A percentile compares a stretch with the other conserved stretches of the same genome.
These are phyloP conservation scores for Cutaneotrichosporon mucoides DNA, from an alignment of 1,284 basidiomycete species.

Conservation along the genomic window DNA sequence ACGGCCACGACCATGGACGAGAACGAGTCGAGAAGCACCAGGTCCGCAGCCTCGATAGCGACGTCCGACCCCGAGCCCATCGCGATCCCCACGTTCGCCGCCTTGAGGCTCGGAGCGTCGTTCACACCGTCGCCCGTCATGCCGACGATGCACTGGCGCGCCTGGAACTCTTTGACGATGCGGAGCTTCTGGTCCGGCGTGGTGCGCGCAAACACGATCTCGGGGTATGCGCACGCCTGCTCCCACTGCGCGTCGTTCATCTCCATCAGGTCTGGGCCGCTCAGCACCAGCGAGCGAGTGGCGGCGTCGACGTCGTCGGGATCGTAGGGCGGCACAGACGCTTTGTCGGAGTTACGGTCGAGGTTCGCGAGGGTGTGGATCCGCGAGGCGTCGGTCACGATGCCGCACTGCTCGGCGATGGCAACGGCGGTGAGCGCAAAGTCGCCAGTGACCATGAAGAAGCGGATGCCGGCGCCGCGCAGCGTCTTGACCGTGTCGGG, in stretches of 20 bases:
- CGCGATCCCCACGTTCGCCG: conserved; percentile 53
- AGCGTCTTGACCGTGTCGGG: conserved; percentile 54
- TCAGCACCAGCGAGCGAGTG: conserved; percentile 52
- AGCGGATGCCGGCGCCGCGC: conserved; percentile 60
- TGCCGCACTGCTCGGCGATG: conserved; percentile 61
- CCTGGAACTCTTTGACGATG: conserved; percentile 63
- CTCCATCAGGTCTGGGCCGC: conserved; percentile 56
- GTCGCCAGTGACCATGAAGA: conserved; percentile 68
- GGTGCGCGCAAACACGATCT: conserved; percentile 69
- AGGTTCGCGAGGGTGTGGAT: conserved; percentile 46
- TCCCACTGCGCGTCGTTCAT: conserved; percentile 56
- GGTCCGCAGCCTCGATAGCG: conserved; percentile 49
- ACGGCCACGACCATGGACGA: conserved; percentile 50
- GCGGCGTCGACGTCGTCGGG: conserved; percentile 12
- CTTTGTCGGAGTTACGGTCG: conserved; percentile 25
- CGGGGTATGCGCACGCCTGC: conserved; percentile 56
- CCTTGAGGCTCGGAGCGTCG: conserved; percentile 59
- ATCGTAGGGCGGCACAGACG: conserved; percentile 25
- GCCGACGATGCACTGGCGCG: conserved; percentile 56
- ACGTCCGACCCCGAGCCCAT: conserved; percentile 53
- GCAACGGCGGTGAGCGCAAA: conserved; percentile 54
- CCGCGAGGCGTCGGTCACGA: conserved; percentile 50
- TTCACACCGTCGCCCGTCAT: conserved; percentile 67
- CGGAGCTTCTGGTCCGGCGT: conserved; percentile 68
- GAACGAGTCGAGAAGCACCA: conserved; percentile 47